Conservation (phyloP, 352 stramenopile genomes). For the Pythium pyrilobum region DNA sequence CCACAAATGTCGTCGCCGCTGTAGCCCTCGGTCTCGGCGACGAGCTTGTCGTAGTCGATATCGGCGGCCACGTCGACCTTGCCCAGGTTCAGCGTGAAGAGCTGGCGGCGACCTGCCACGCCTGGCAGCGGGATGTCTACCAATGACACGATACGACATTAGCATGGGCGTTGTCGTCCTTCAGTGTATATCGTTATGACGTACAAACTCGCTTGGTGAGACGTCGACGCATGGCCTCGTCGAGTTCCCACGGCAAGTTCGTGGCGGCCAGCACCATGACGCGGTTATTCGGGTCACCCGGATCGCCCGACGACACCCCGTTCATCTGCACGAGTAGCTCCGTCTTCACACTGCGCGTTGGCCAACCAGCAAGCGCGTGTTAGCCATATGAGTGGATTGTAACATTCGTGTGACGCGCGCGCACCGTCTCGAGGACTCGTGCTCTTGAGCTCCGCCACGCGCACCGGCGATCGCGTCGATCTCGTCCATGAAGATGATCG, state of each 20-base stretch:
- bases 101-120: constrained; percentile 42
- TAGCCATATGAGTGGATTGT: too few species aligned
- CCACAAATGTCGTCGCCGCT: constrained; percentile 44
- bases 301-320: constrained; percentile 63
- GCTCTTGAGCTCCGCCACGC: constrained; percentile 66
- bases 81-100: constrained; percentile 77
- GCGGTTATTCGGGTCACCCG: constrained; percentile 30
- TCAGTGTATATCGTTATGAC: not conserved
- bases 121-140: constrained; percentile 37
- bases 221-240: constrained; percentile 85
- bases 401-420: too few species aligned
- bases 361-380: not conserved
- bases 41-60: constrained; percentile 66
- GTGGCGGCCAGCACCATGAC: constrained; percentile 91
- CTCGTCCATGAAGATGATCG: constrained; percentile 99
- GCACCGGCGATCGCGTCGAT: constrained; percentile 92
- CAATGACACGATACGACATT: constrained; percentile 1
- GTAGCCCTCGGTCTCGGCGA: constrained; percentile 55
- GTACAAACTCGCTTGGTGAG: constrained; percentile 90
- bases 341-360: constrained; percentile 88
- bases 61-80: constrained; percentile 77
- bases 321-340: constrained; percentile 98
- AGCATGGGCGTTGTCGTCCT: too few species aligned
- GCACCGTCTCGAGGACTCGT: constrained; percentile 78
- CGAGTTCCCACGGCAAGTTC: constrained; percentile 92